phyloP scores from a whole-genome alignment of 2,329 filamentous ascomycete species.

The Exophiala oligosperma region DNA sequence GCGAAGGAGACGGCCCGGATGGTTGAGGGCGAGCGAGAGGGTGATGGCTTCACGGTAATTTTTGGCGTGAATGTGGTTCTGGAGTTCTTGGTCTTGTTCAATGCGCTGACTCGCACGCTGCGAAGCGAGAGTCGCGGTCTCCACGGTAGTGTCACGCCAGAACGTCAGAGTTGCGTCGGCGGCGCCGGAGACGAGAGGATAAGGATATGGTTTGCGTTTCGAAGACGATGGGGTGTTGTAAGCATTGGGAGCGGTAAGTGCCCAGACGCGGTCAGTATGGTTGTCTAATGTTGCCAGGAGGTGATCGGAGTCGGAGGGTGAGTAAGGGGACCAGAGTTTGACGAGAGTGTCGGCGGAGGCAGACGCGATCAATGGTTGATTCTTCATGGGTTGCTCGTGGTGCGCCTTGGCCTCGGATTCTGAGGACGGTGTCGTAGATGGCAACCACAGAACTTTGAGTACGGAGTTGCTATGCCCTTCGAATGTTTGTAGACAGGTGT shows the following conservation, averaged over 20 bases:
- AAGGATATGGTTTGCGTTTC: conserved; percentile 39
- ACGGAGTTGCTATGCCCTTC: conserved; percentile 97
- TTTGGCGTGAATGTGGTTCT: conserved; percentile 85
- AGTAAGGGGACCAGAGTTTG: conserved; percentile 88
- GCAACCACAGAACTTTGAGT: conserved; percentile 88
- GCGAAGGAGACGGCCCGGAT: conserved; percentile 80
- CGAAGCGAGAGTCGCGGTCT: conserved; percentile 73
- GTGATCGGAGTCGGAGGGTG: conserved; percentile 59
- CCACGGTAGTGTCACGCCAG: conserved; percentile 87
- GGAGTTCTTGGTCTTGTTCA: conserved; percentile 90
- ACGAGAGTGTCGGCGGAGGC: conserved; percentile 93
- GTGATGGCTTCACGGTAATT: conserved; percentile 93
- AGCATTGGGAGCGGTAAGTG: conserved; percentile 63
- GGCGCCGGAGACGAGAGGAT: conserved; percentile 83
- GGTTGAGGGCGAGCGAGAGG: conserved; percentile 88
- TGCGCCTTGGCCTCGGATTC: conserved; percentile 36
- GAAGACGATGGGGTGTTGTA: conserved; percentile 34
- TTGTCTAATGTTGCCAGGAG: conserved; percentile 89
- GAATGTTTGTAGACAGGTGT: conserved; percentile 88
- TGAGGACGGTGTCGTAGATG: conserved; percentile 44
- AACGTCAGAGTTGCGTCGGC: conserved; percentile 92
- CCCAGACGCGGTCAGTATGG: conserved; percentile 95
- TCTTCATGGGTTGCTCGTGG: conserved; percentile 22
- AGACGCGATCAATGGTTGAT: conserved; percentile 61
- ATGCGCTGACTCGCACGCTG: conserved; percentile 75